Base-by-base conservation (phyloP, 1,139 yeast genomes). In the Blastobotrys aristatus region DNA sequence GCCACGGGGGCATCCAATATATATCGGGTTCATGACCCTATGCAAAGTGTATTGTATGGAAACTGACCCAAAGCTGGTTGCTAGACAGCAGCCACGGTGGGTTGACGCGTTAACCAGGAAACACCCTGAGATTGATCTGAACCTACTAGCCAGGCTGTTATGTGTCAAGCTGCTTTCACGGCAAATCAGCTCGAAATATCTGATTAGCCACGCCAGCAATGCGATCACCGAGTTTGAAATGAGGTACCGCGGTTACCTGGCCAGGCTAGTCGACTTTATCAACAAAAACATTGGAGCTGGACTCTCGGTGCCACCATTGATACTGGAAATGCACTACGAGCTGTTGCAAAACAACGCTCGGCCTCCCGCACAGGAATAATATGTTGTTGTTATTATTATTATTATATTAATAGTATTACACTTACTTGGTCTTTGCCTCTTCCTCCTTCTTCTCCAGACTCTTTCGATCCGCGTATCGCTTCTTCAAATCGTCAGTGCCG, bases 401-500 rank as follows among this genome's bases (percentile, higher is more conserved):
- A 17, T 17, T 16, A 33, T 33, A 20, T 4, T 29, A 18, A 8
- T 18, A 39, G n/a, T 24, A 27, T 17, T 17, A 17, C 24, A 40
- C n/a, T 30, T 7, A 31, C 21, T 21, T 26, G 29, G 10, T 36
- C 11, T 18, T 36, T 20, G 4, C 17, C 27, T 26, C 42, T 20
- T 42, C 27, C 17, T 45, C 47, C 6, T 32, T 20, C 35, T 43
- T 37, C 26, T 38, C 50, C 20, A 47, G 27, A 22, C 51, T 51
- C 51, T 56, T 57, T 38, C 65, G 52, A 29, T 32, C 50, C 38
- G 48, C 49, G 53, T 60, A 66, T 17, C 57, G 46, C 33, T 56
- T 60, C 43, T 45, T 47, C 31, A 66, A 53, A 40, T 44, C 51
- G 13, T 47, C 46, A 1, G 68, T 57, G 4, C 64, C 64, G 16